These are phyloP conservation scores for Kwoniella mangroviensis DNA, from an alignment of 768 basidiomycete genomes.

Conservation along the genomic window DNA sequence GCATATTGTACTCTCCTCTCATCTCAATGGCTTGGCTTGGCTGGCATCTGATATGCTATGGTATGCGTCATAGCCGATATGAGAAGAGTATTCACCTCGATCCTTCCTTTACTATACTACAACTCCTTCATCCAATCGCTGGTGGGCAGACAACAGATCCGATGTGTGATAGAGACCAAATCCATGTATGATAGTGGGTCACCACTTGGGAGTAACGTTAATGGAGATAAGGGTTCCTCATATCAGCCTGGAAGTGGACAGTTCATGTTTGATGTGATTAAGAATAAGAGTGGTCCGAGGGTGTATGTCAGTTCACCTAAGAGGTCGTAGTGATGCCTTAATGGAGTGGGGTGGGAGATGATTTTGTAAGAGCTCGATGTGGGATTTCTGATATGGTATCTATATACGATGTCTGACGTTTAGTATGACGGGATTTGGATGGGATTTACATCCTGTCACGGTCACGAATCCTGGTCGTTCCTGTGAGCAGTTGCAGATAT, in stretches of 20 bases:
- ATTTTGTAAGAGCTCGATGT: too few species aligned
- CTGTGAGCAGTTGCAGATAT: too few species aligned
- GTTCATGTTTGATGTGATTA: background rate
- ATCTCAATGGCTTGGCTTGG: background rate
- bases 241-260: background rate
- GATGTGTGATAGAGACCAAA: background rate
- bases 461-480: too few species aligned
- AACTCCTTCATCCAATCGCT: constrained; percentile 9
- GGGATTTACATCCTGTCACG: too few species aligned
- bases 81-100: constrained; percentile 13
- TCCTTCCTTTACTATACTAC: constrained; percentile 14
- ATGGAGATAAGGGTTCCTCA: background rate
- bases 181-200: background rate
- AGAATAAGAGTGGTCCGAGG: background rate
- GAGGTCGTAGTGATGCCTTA: background rate
- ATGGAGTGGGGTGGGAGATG: background rate
- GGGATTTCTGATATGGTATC: too few species aligned
- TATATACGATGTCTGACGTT: too few species aligned
- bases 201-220: background rate
- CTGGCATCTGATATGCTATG: background rate
- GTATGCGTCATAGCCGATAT: constrained; percentile 7
- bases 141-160: constrained; percentile 11
- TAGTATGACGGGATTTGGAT: too few species aligned
- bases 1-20: background rate
- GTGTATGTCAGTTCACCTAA: background rate